Evolutionary conservation across 2,329 filamentous ascomycete species (phyloP).

Genomic region (Aspergillus tubingensis): DNA sequence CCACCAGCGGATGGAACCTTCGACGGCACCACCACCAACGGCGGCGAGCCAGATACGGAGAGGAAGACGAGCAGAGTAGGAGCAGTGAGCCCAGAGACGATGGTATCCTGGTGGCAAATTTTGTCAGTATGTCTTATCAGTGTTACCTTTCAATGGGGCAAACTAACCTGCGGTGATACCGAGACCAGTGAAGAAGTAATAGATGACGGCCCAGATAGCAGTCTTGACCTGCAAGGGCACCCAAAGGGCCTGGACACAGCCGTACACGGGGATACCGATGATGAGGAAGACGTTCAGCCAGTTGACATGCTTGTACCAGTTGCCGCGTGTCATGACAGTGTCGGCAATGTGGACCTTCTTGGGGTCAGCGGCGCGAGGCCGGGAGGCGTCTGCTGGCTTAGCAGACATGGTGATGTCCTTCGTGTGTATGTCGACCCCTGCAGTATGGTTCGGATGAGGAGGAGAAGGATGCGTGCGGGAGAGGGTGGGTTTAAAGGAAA

Average conservation of each 20-base stretch:
- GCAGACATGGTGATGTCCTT: conserved; percentile 36
- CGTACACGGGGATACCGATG: conserved; percentile 72
- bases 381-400: conserved; percentile 34
- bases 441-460: not conserved
- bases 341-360: conserved; percentile 87
- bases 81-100: conserved; percentile 82
- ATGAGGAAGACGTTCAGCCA: conserved; percentile 88
- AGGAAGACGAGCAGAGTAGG: conserved; percentile 74
- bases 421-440: not conserved
- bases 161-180: conserved; percentile 73
- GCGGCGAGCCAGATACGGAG: conserved; percentile 81
- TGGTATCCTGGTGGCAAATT: conserved; percentile 62
- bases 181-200: conserved; percentile 82
- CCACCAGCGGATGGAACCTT: conserved; percentile 90
- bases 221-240: conserved; percentile 73
- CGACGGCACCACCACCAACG: conserved; percentile 77
- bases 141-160: not conserved
- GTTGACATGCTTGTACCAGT: conserved; percentile 92
- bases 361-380: conserved; percentile 41
- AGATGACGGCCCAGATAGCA: conserved; percentile 69
- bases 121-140: conserved; percentile 5
- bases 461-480: not conserved
- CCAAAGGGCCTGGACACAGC: conserved; percentile 74
- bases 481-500: conserved; percentile 8
- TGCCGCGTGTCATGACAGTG: conserved; percentile 73